phyloP scores from a whole-genome alignment of 164 flowering plant genomes.

The Piper betle region DNA sequence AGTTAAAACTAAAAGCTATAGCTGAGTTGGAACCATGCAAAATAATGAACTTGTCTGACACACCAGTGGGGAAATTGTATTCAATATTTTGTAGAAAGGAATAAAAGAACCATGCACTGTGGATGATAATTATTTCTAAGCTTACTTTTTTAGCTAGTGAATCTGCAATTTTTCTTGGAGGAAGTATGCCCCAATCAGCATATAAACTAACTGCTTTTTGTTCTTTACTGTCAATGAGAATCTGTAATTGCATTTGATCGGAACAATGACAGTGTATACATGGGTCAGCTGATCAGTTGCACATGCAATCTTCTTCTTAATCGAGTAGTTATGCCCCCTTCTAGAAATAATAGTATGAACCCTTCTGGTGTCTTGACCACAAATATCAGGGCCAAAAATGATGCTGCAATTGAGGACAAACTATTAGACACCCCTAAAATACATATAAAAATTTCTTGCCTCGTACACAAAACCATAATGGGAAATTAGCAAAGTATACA shows the following conservation, averaged over 20 bases:
- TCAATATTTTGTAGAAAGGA: no score
- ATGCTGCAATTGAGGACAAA: no score
- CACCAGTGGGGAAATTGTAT: no score
- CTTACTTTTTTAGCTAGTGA: conserved; percentile 85
- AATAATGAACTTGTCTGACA: no score
- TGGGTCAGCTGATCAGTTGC: conserved; percentile 89
- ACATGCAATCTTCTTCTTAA: conserved; percentile 90
- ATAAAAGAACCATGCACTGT: no score
- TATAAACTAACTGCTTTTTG: conserved; percentile 76
- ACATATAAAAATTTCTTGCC: no score
- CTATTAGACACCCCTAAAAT: no score
- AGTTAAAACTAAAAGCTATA: neutral
- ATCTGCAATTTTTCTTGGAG: conserved; percentile 78
- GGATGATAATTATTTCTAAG: no score
- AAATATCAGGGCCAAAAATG: conserved; percentile 97
- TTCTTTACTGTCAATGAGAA: conserved; percentile 77
- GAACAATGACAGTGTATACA: conserved; percentile 75
- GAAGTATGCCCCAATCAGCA: conserved; percentile 80
- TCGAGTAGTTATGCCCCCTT: conserved; percentile 54
- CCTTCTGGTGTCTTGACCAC: conserved; percentile 84
- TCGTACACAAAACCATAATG: neutral
- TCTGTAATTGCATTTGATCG: conserved; percentile 86
- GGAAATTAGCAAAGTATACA: neutral
- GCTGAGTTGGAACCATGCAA: no score
- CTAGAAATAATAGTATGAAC: conserved; percentile 78